Evolutionary conservation across 306 rosid genomes (phyloP), one percentile per base, ranked within the genome.

Genomic region (Senna siamea): DNA sequence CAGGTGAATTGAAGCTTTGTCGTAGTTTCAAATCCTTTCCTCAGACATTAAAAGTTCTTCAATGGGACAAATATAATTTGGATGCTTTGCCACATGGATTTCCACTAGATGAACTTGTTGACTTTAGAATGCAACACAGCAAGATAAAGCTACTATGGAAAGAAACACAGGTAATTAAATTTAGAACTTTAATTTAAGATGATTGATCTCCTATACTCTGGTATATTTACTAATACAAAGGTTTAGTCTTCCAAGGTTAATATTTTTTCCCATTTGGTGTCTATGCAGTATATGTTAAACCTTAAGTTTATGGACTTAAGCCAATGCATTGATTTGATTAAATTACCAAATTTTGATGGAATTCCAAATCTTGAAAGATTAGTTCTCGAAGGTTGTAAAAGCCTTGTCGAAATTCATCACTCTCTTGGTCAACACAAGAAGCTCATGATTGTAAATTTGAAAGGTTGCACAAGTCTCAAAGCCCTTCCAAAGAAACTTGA

Each of bases 281-380:
- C 40, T 5, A 40, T 48, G 53, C 77, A 83, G 81, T 30, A 71
- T 53, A 14, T 72, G 15, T 63, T 52, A 58, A 59, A 10, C 20
- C 41, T n/a, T n/a, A 83, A 59, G 59, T 59, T 15, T 34, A 59
- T 83, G 19, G 22, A 71, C 8, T 19, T 79, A 74, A 83, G 84
- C 32, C 72, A 67, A 18, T 83, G 79, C 5, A 18, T 8, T 26
- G 68, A 47, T 20, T 69, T 76, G 14, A 62, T 20, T 19, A 38
- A 2, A 14, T 41, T 74, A 14, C 84, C 81, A 0, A 73, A 83
- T 41, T 54, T 76, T 38, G 9, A 73, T 63, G 46, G 30, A 26
- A 70, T 66, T 51, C 79, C 84, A 17, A 72, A 83, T 62, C 84
- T 76, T 11, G 81, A 82, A 22, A 53, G 48, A 14, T n/a, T 82